phyloP scores from a whole-genome alignment of 148 eudicot genomes.

The Silene latifolia region DNA sequence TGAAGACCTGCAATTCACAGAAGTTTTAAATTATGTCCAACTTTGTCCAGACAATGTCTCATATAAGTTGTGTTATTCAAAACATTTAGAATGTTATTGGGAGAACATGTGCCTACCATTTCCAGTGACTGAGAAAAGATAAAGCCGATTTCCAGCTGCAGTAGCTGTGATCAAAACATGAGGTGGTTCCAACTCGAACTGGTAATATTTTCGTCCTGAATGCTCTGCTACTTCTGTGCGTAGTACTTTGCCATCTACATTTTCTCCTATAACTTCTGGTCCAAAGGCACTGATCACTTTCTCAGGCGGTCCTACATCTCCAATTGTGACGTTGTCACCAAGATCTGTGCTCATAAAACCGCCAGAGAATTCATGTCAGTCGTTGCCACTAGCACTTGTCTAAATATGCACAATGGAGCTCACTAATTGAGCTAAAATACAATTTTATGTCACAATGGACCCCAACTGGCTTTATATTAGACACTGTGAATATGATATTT shows the following conservation, averaged over 20 bases:
- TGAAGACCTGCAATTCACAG: conserved; percentile 55
- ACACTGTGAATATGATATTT: neutral
- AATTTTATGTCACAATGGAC: too few species aligned
- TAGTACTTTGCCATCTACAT: conserved; percentile 84
- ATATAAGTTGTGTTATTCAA: neutral
- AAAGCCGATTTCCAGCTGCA: conserved; percentile 94
- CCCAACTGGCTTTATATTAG: too few species aligned
- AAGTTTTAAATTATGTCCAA: neutral
- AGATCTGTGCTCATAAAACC: conserved; percentile 40
- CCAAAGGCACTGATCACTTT: conserved; percentile 91
- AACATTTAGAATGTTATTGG: neutral
- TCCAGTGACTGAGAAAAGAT: conserved; percentile 69
- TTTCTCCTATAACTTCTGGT: conserved; percentile 90
- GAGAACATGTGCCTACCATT: conserved; percentile 40
- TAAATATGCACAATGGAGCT: neutral
- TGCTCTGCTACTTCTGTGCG: conserved; percentile 71
- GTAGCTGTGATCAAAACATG: conserved; percentile 87
- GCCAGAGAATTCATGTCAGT: neutral
- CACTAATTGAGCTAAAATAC: too few species aligned
- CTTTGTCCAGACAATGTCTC: neutral
- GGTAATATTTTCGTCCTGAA: conserved; percentile 82
- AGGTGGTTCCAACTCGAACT: conserved; percentile 87
- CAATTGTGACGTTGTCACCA: conserved; percentile 68
- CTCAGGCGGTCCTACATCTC: conserved; percentile 73
- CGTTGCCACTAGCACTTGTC: neutral